Evolutionary conservation across 768 basidiomycete species (phyloP), one percentile per base, ranked within the genome.

Genomic region (Tulasnella sp.): DNA sequence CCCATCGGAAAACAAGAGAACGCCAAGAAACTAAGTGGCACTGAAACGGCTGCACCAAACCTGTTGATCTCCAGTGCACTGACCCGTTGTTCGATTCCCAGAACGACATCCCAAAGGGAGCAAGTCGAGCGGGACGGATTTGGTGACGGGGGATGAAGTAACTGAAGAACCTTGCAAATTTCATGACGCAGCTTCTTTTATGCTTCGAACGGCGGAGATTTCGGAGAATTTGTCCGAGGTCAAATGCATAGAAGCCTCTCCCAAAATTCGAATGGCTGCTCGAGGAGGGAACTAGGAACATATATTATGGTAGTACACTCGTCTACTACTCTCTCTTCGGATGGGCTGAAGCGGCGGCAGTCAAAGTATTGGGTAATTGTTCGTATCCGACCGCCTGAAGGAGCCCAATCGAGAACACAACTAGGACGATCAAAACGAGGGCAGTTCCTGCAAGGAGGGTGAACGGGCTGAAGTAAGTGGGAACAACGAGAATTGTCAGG

Each of bases 291-390:
- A 36, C 62, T 68, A 16, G 31, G 16, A 36, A 36, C 62, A 68
- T 68, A 68, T 68, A 68, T 68, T 68, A 36, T 68, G 31, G 36
- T 36, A 36, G 31, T 74, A 74, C 44, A 40, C 73, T 40, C 73
- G 44, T 42, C 73, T 36, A 42, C 39, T 78, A 81, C 44, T 81
- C 80, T 40, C 79, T 58, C 75, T 81, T 81, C 39, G 74, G 46
- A 74, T 81, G 80, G 36, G 68, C 79, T 31, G 79, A 44, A 19
- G 80, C 68, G 19, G 68, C 80, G 24, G 91, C 91, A 38, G 91
- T 87, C 40, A 96, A 85, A 34, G 92, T 92, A 81, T 92, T 92
- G n/a, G 94, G 94, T 77, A 95, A 85, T 81, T 90, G 88, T 80
- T 89, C 86, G 68, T 85, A 85, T 27, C 91, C 93, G 46, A 94